Evolutionary conservation across 371 early-diverging fungal species (phyloP), one percentile per base, ranked within the genome.

Genomic region (Circinella minor): DNA sequence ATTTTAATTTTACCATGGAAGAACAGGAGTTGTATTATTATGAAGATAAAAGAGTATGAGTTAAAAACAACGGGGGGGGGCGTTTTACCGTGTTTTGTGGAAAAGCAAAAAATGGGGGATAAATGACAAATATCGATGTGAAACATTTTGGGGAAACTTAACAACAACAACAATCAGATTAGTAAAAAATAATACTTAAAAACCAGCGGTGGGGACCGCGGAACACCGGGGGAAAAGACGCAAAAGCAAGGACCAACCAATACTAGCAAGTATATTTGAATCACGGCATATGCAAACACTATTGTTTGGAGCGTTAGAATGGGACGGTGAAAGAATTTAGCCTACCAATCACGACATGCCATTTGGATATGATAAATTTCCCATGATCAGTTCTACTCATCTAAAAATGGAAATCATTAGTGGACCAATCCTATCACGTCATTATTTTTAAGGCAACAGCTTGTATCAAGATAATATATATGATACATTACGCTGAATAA

Each of bases 361-460:
- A 57, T 57, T 57, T 57, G 57, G 57, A 10, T 11, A 57, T 18
- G 9, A 57, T 34, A n/a, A 17, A 17, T 57, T 57, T 57, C 57
- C 57, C 57, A 57, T 57, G 57, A 34, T 27, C 3, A 8, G 51
- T 57, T 57, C 34, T 5, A 57, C 10, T 57, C 57, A 55, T 55
- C 57, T n/a, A 5, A 10, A 57, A 57, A 57, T 57, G 36, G 57
- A 5, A 57, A 57, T 11, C 57, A 34, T 5, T 27, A 18, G 27
- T 18, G 57, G 14, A 57, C 57, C 57, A 57, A 57, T 57, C 57
- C 27, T 10, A 57, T 57, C 57, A 57, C 57, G 57, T 57, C 57
- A 57, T 57, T 57, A 27, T n/a, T n/a, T n/a, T 10, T 57, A n/a
- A 47, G 47, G 15, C 7, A 8, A 8, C 10, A n/a, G 17, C 7